Conservation (phyloP, 208 protist genomes). For the Wallacemonas rigidus region DNA sequence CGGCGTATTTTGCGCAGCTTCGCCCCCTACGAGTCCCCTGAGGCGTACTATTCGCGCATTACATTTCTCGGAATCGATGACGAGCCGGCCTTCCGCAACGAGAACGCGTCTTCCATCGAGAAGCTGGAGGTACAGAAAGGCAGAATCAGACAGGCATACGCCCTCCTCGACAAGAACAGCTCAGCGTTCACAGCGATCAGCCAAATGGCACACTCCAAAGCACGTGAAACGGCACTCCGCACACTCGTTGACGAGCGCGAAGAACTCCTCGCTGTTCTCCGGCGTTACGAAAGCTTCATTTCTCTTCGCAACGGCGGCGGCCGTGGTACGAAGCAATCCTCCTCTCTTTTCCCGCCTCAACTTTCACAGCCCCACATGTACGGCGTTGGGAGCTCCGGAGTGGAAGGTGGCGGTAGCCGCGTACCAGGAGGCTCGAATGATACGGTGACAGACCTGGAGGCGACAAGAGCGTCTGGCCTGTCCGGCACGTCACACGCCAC, state of each 20-base stretch:
- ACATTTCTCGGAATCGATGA: slow-evolving; percentile 35
- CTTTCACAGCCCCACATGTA: not conserved
- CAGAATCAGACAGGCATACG: slow-evolving; percentile 40
- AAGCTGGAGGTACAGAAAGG: slow-evolving; percentile 33
- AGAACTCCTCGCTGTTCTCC: slow-evolving; percentile 32
- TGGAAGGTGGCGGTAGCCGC: not conserved
- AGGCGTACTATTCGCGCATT: slow-evolving; percentile 38
- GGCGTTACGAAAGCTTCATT: slow-evolving; percentile 34
- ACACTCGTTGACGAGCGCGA: slow-evolving; percentile 36
- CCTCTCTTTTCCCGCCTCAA: slow-evolving; percentile 3
- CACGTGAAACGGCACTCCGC: slow-evolving; percentile 34
- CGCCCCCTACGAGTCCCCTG: slow-evolving; percentile 32
- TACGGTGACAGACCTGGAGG: slow-evolving; percentile 10
- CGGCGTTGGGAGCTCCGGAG: not conserved
- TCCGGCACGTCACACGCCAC: slow-evolving; percentile 1
- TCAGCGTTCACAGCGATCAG: slow-evolving; percentile 31
- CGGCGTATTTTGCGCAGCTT: slow-evolving; percentile 33
- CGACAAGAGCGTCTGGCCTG: not conserved
- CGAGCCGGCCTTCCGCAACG: slow-evolving; percentile 30
- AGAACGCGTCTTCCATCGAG: slow-evolving; percentile 9
- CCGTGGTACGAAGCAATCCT: not conserved
- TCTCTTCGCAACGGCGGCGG: slow-evolving; percentile 23
- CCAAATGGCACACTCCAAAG: slow-evolving; percentile 36
- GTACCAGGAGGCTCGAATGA: not conserved
- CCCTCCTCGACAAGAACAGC: slow-evolving; percentile 46